Percentiles rank a stretch among this genome's conserved stretches.
Evolutionary conservation across 345 rosid genomes (phyloP).

Genomic region (Aurinia saxatilis): DNA sequence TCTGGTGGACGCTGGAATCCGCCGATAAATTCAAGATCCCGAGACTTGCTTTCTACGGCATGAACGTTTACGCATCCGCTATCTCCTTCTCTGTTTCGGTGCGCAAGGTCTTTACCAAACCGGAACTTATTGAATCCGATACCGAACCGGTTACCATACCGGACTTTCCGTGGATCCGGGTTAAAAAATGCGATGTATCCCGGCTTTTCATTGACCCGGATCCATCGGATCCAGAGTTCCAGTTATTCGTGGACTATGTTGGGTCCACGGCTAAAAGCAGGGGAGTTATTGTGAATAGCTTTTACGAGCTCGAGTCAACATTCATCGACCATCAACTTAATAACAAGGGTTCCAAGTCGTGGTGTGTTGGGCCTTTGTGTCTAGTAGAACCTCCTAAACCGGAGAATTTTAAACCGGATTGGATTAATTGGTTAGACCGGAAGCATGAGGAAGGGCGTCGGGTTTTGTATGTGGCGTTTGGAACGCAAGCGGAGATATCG

Average conservation of each 20-base stretch:
- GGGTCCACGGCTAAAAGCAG: conserved; percentile 16
- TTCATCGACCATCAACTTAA: conserved; percentile 35
- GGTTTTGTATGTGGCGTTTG: conserved; percentile 67
- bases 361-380: conserved; percentile 59
- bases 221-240: conserved; percentile 3
- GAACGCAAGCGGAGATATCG: conserved; percentile 58
- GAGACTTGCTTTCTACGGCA: conserved; percentile 43
- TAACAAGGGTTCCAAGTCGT: conserved; percentile 1
- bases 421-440: conserved; percentile 58
- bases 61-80: conserved; percentile 22
- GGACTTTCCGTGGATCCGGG: conserved; percentile 53
- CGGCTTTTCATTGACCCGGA: background rate
- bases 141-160: conserved; percentile 41
- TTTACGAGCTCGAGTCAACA: conserved; percentile 50
- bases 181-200: conserved; percentile 35
- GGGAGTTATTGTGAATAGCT: conserved; percentile 46
- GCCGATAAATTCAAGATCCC: conserved; percentile 49
- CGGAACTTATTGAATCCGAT: conserved; percentile 18
- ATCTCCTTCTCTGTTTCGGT: background rate
- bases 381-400: conserved; percentile 11
- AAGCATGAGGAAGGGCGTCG: conserved; percentile 33
- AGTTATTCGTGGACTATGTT: background rate
- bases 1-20: conserved; percentile 70
- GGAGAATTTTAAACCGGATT: conserved; percentile 25
- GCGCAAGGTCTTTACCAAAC: background rate